Evolutionary conservation across 2,329 filamentous ascomycete genomes (phyloP), one percentile per base, ranked within the genome.

Genomic region (Septoria petroselini): DNA sequence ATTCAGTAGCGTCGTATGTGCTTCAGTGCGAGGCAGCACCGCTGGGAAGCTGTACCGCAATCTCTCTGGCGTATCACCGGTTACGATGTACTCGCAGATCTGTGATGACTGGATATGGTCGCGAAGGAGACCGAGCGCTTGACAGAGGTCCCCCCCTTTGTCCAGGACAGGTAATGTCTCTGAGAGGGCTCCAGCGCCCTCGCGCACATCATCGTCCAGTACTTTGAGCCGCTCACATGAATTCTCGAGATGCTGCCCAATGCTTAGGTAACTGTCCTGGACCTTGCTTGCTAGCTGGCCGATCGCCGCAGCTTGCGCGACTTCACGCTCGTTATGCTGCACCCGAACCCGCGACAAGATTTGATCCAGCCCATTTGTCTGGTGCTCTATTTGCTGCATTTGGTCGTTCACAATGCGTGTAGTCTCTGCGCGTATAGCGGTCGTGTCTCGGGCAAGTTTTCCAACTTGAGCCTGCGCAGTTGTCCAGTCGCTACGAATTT

Each of bases 401-500:
- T 98, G 93, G 50, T 86, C 84, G 63, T 91, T 87, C 9, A 97
- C 91, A 50, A 94, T 91, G 5, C 85, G 84, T 23, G 95, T 82
- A 0, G 91, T 96, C 70, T 95, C 87, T 27, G 86, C 85, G 59
- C 97, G 91, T 1, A 97, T 90, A 2, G 88, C 88, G 60, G 87
- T 86, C 0, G 91, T 91, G 0, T 86, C 86, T 6, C 80, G 78
- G 60, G 91, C 88, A 60, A 98, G 91, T 4, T 85, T 84, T n/a
- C 77, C 82, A 61, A 90, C 94, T 62, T 88, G 85, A 49, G 86
- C 79, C 60, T 88, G 87, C 30, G 91, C 88, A 23, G 74, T 82
- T 54, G 81, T 82, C 85, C 91, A 95, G 66, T 96, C 91, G 48
- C 87, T 82, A 70, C 93, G 85, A 66, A 97, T 80, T 71, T 83